A percentile compares a stretch with the other conserved stretches of the same genome.
These are phyloP conservation scores for Claviceps sp. DNA, from an alignment of 2,329 filamentous ascomycete genomes.

Conservation along the genomic window DNA sequence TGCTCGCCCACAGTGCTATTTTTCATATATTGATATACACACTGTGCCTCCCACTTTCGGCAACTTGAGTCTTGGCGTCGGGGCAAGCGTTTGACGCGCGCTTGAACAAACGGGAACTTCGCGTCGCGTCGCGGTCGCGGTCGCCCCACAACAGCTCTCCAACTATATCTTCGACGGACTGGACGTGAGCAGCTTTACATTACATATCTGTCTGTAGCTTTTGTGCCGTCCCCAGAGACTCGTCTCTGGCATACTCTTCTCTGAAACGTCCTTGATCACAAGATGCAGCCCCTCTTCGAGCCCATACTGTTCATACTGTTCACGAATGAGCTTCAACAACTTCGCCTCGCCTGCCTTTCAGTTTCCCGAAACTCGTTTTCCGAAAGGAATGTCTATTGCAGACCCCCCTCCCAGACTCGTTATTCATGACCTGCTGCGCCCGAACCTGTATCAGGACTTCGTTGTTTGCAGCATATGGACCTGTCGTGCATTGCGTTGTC, in stretches of 20 bases:
- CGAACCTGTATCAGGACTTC: constrained; percentile 47
- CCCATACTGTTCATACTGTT: not conserved
- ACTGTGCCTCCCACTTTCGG: not conserved
- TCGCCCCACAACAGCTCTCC: not conserved
- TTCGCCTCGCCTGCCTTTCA: constrained; percentile 66
- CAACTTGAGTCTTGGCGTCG: not conserved
- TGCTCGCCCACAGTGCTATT: not conserved
- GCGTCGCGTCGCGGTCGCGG: not conserved
- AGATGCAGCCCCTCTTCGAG: constrained; percentile 32
- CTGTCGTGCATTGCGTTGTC: constrained; percentile 24
- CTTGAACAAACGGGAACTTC: too few species aligned
- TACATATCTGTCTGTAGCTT: not conserved
- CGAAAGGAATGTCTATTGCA: constrained; percentile 47
- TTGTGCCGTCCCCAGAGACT: not conserved
- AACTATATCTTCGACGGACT: too few species aligned
- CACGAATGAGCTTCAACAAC: constrained; percentile 6
- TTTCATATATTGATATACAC: not conserved
- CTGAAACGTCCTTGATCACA: constrained; percentile 7
- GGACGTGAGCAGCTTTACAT: too few species aligned
- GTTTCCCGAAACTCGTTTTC: constrained; percentile 66
- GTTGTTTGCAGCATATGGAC: constrained; percentile 34
- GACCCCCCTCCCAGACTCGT: constrained; percentile 26
- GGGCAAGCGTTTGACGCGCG: too few species aligned
- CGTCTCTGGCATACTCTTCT: not conserved
- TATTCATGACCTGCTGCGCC: constrained; percentile 39